Base-by-base conservation (phyloP, 2,329 filamentous ascomycete species). In the Colletotrichum scovillei region DNA sequence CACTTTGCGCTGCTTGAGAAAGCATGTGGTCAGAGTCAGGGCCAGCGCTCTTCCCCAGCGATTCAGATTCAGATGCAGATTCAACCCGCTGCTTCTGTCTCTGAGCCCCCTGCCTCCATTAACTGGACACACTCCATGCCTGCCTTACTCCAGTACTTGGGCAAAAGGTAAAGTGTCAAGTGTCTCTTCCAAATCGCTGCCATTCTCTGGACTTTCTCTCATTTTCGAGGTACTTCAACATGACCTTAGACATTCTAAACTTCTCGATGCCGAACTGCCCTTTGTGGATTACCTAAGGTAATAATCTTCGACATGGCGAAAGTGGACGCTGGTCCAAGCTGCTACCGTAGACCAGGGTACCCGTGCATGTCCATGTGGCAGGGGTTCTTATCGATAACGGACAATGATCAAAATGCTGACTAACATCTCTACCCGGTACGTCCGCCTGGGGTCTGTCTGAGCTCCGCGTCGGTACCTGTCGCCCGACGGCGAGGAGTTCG, bases 401-500 rank as follows among this genome's bases (percentile, higher is more conserved):
- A 22, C 32, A 8, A 35, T 46, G 55, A 56, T 22, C 56, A 42
- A 30, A 5, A 8, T 5, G 67, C 60, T 73, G 71, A 73, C 71
- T 73, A 73, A 73, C 32, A 28, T 14, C 24, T 14, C 30, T 30
- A 28, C 60, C 67, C 56, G 57, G 42, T 24, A n/a, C 46, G 49
- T 70, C 28, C 35, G 66, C 55, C 70, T 60, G 46, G 24, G 46
- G 32, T 56, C 55, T 70, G 46, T 56, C 55, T 70, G 55, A 30
- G 53, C 67, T 70, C 70, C 60, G 71, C 56, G 56, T 58, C 62
- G 56, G 49, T 65, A 66, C 60, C 57, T 49, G 52, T 72, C 26
- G 69, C 63, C 69, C 63, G 58, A 72, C 28, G 7, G 24, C 62
- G 57, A 72, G 24, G 63, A 72, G 69, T 73, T 63, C 66, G 63